A percentile compares a stretch with the other conserved stretches of the same genome.
These are phyloP conservation scores for Trichoderma sp. DNA, from an alignment of 2,329 filamentous ascomycete species.

Conservation along the genomic window DNA sequence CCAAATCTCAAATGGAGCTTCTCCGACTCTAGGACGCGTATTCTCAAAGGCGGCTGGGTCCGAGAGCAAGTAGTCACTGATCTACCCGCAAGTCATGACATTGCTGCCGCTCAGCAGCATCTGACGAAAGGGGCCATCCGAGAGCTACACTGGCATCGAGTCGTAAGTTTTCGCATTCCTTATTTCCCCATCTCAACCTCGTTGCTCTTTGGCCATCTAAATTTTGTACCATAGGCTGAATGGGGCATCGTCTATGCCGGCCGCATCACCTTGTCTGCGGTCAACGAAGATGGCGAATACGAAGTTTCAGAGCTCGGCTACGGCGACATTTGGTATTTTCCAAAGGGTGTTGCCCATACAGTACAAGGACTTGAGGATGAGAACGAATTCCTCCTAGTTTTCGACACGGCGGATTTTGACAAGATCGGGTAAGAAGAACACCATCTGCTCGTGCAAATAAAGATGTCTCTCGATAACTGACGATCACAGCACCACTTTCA, in stretches of 20 bases:
- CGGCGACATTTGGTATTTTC: slow-evolving; percentile 69
- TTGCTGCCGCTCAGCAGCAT: slow-evolving; percentile 67
- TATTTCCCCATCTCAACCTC: neutral
- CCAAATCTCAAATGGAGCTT: slow-evolving; percentile 70
- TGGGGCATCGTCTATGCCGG: slow-evolving; percentile 64
- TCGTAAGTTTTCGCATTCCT: slow-evolving; percentile 43
- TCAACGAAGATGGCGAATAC: slow-evolving; percentile 60
- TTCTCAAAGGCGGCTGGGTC: slow-evolving; percentile 64
- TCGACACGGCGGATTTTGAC: slow-evolving; percentile 67
- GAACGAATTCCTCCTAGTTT: slow-evolving; percentile 65
- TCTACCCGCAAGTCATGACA: slow-evolving; percentile 62
- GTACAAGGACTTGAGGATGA: slow-evolving; percentile 64
- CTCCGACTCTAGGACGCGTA: slow-evolving; percentile 62
- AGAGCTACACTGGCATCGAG: slow-evolving; percentile 66
- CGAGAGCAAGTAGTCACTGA: slow-evolving; percentile 67
- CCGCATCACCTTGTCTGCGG: slow-evolving; percentile 56
- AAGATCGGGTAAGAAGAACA: slow-evolving; percentile 48
- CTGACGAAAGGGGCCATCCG: slow-evolving; percentile 63
- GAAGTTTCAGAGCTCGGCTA: slow-evolving; percentile 55
- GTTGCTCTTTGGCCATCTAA: neutral
- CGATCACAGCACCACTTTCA: slow-evolving; percentile 61
- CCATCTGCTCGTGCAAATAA: no score
- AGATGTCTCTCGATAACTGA: neutral
- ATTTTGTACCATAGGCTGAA: slow-evolving; percentile 50
- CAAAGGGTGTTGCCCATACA: slow-evolving; percentile 62